phyloP scores from a whole-genome alignment of 1,284 basidiomycete genomes.

The Fistulina hepatica region DNA sequence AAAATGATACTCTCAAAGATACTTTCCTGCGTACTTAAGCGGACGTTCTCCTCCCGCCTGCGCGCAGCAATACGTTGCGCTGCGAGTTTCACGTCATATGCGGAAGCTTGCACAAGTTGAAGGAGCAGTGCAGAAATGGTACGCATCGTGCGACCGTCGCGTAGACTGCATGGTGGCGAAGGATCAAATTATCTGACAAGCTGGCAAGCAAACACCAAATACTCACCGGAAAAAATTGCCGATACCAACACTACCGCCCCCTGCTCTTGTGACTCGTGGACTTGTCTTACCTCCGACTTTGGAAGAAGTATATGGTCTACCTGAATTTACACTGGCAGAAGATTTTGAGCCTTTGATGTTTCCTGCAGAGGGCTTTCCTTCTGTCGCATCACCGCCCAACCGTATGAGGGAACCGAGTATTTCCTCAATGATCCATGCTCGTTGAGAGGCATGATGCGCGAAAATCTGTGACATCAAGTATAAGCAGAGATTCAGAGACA shows the following conservation, averaged over 20 bases:
- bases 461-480: constrained; percentile 52
- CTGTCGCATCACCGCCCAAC: constrained; percentile 79
- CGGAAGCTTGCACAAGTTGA: constrained; percentile 92
- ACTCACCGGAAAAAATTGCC: constrained; percentile 76
- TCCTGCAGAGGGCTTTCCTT: constrained; percentile 77
- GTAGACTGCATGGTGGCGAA: constrained; percentile 45
- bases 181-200: not conserved
- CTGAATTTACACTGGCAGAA: no score
- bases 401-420: constrained; percentile 84
- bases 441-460: constrained; percentile 79
- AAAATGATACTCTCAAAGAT: constrained; percentile 29
- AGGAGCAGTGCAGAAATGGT: constrained; percentile 87
- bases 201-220: not conserved
- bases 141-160: constrained; percentile 78
- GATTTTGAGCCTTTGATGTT: no score
- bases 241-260: no score
- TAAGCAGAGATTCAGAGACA: constrained; percentile 3
- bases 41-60: constrained; percentile 48
- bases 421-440: constrained; percentile 95
- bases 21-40: constrained; percentile 52
- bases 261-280: no score
- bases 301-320: no score
- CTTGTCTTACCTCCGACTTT: no score
- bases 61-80: constrained; percentile 50
- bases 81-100: constrained; percentile 63